phyloP scores from a whole-genome alignment of 2,329 filamentous ascomycete genomes.

The Spiromastix sp. region DNA sequence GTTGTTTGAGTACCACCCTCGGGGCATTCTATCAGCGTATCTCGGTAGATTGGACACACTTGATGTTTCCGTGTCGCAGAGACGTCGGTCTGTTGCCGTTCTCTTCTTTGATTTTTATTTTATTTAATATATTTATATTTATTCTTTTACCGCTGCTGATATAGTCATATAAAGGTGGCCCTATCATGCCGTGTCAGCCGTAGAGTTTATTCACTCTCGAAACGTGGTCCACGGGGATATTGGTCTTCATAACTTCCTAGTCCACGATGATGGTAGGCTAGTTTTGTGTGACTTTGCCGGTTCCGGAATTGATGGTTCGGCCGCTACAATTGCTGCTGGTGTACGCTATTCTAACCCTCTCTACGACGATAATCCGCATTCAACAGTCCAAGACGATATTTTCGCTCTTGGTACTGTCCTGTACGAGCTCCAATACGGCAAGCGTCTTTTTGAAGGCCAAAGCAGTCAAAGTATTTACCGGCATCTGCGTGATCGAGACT shows the following conservation, averaged over 20 bases:
- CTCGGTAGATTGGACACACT: conserved; percentile 4
- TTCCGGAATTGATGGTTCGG: conserved; percentile 7
- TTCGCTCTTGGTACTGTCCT: conserved; percentile 1
- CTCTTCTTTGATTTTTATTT: conserved; percentile 8
- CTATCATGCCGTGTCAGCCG: conserved; percentile 8
- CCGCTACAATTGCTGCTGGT: background rate
- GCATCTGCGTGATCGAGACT: background rate
- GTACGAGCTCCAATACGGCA: background rate
- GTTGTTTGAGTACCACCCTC: conserved; percentile 5
- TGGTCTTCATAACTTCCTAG: conserved; percentile 14
- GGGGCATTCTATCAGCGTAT: conserved; percentile 1
- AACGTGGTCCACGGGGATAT: conserved; percentile 13
- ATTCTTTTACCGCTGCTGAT: background rate
- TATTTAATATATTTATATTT: background rate
- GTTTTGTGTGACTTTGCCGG: conserved; percentile 16
- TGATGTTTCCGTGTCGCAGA: background rate
- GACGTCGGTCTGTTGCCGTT: conserved; percentile 4
- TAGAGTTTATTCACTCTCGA: conserved; percentile 8
- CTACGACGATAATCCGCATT: background rate
- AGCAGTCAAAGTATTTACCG: background rate
- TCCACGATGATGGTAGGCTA: conserved; percentile 13
- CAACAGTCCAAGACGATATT: conserved; percentile 3
- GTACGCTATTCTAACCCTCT: conserved; percentile 2
- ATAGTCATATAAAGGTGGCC: conserved; percentile 11
- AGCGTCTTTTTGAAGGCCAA: background rate